Evolutionary conservation across 2,329 filamentous ascomycete species (phyloP).

Genomic region (Talaromyces pinophilus): DNA sequence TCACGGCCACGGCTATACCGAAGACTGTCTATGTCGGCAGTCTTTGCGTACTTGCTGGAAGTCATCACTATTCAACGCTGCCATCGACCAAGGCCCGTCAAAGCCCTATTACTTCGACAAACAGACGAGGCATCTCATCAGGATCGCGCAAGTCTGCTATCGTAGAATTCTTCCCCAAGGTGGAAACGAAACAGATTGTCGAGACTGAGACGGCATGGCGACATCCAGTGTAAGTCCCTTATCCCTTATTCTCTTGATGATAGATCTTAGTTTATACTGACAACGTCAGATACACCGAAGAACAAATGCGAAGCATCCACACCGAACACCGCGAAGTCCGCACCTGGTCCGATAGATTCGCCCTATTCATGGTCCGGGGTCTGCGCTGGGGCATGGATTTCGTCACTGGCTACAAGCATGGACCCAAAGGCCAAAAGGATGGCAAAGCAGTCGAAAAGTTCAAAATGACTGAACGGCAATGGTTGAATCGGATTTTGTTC

Average conservation of each 20-base stretch:
- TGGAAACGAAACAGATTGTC: slow-evolving; percentile 61
- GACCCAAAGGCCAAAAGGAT: slow-evolving; percentile 47
- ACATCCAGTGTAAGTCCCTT: slow-evolving; percentile 56
- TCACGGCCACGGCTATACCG: slow-evolving; percentile 28
- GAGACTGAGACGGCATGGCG: slow-evolving; percentile 67
- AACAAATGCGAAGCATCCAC: slow-evolving; percentile 73
- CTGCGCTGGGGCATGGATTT: slow-evolving; percentile 79
- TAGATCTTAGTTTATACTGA: background rate
- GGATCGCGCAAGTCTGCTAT: slow-evolving; percentile 37
- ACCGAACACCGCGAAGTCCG: slow-evolving; percentile 75
- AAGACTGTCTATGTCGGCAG: slow-evolving; percentile 27
- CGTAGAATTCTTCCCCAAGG: slow-evolving; percentile 59
- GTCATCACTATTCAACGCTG: slow-evolving; percentile 28
- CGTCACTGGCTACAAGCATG: slow-evolving; percentile 77
- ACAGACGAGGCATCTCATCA: slow-evolving; percentile 31
- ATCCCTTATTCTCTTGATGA: too few relatives aligned
- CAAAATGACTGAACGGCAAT: slow-evolving; percentile 79
- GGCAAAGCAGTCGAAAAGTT: slow-evolving; percentile 58
- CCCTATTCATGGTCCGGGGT: slow-evolving; percentile 73
- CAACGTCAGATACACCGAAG: slow-evolving; percentile 61
- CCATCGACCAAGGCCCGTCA: slow-evolving; percentile 31
- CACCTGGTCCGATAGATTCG: slow-evolving; percentile 74
- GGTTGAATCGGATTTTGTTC: slow-evolving; percentile 87
- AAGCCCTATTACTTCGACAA: slow-evolving; percentile 26
- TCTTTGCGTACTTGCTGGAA: slow-evolving; percentile 17